These are phyloP conservation scores for Babesia ovata DNA, from an alignment of 169 alveolate species.

Conservation along the genomic window DNA sequence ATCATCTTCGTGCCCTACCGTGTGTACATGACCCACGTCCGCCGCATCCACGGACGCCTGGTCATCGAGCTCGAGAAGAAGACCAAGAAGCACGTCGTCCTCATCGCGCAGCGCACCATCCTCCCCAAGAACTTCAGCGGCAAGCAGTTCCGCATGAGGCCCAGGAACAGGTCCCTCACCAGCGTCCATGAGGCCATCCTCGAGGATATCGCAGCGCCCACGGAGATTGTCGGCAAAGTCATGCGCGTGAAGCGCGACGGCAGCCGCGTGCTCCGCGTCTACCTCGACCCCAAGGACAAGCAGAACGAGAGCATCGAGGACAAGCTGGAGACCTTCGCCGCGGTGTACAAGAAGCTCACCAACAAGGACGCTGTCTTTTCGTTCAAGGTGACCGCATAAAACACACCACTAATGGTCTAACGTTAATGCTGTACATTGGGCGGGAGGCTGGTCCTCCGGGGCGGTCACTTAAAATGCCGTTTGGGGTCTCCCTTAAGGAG, in stretches of 20 bases:
- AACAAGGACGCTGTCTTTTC: conserved; percentile 90
- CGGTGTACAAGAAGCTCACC: conserved; percentile 92
- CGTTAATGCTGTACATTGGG: conserved; percentile 15
- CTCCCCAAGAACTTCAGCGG: conserved; percentile 84
- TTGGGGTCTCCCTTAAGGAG: conserved; percentile 54
- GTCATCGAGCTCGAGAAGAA: conserved; percentile 92
- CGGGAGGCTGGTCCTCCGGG: not conserved
- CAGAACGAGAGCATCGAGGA: conserved; percentile 92
- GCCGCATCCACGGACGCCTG: conserved; percentile 88
- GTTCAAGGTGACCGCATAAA: conserved; percentile 70
- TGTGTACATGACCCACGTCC: conserved; percentile 81
- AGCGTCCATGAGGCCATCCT: conserved; percentile 94
- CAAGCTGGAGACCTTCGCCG: conserved; percentile 92
- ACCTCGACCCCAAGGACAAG: conserved; percentile 93
- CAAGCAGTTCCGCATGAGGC: conserved; percentile 89
- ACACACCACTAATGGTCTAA: not conserved
- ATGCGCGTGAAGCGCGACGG: conserved; percentile 93
- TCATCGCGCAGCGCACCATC: conserved; percentile 89
- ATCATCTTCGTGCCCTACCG: conserved; percentile 87
- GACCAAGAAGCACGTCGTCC: conserved; percentile 91
- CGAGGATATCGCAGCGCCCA: conserved; percentile 94
- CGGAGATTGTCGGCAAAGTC: conserved; percentile 91
- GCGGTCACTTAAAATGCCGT: conserved; percentile 34
- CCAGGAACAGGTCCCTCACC: conserved; percentile 93
- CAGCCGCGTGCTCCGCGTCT: conserved; percentile 89